Evolutionary conservation across 371 early-diverging fungal species (phyloP).

Genomic region (Mortierella sp.): DNA sequence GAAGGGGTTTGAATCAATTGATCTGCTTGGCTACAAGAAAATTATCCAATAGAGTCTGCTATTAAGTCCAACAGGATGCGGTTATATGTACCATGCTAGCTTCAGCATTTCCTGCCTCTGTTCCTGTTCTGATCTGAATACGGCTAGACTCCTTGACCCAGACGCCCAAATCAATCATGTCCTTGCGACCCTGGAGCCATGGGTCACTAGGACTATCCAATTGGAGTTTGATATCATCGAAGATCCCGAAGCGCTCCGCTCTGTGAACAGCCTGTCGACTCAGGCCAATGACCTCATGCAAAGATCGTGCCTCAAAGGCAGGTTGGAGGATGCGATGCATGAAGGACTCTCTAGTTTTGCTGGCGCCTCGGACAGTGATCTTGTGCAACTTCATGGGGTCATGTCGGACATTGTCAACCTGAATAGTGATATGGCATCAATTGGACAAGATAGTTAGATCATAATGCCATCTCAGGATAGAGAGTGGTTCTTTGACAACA

Average conservation of each 20-base stretch:
- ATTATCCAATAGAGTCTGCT: no score
- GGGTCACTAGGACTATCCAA: constrained; percentile 73
- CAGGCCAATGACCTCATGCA: constrained; percentile 75
- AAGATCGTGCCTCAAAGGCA: constrained; percentile 64
- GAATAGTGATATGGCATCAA: not conserved
- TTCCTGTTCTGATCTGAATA: constrained; percentile 82
- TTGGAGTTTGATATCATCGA: constrained; percentile 73
- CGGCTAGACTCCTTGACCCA: constrained; percentile 78
- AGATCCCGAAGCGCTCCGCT: constrained; percentile 80
- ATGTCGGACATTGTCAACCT: constrained; percentile 52
- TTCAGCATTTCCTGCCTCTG: constrained; percentile 86
- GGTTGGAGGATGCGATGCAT: constrained; percentile 60
- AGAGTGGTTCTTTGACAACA: not conserved
- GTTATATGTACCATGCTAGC: constrained; percentile 75
- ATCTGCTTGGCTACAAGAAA: no score
- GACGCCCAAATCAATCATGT: constrained; percentile 76
- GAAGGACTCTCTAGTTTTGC: constrained; percentile 63
- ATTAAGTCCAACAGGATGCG: not conserved
- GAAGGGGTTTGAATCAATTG: no score
- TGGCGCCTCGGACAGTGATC: constrained; percentile 62
- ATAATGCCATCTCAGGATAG: no score
- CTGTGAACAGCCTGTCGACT: constrained; percentile 74
- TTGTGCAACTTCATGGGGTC: constrained; percentile 65
- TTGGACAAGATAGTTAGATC: not conserved
- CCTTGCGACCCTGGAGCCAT: constrained; percentile 64